Evolutionary conservation across 176 grass and related monocot genomes (phyloP).

Genomic region (Microstegium vimineum): DNA sequence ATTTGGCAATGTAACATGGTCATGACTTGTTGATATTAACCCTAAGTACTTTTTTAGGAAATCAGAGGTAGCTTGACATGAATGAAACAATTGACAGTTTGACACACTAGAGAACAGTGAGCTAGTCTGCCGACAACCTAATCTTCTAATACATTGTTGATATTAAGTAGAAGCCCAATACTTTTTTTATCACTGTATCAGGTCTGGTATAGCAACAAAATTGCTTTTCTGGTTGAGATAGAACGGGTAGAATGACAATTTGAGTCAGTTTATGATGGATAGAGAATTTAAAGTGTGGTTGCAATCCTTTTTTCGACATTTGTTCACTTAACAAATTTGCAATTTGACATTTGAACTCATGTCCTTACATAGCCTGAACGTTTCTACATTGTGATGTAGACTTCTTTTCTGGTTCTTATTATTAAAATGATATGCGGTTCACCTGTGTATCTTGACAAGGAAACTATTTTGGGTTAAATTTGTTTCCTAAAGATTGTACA

Average conservation of each 20-base stretch:
- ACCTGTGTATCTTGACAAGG: neutral
- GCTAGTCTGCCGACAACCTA: neutral
- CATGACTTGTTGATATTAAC: neutral
- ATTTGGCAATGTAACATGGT: neutral
- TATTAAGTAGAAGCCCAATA: neutral
- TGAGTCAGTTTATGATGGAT: constrained; percentile 4
- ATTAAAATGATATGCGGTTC: neutral
- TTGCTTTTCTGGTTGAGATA: neutral
- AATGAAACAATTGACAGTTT: constrained; percentile 5
- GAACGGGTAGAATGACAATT: neutral
- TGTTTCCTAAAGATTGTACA: neutral
- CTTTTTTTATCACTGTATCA: neutral
- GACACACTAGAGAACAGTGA: neutral
- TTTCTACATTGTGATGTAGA: neutral
- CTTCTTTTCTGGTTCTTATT: neutral
- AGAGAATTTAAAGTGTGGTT: neutral
- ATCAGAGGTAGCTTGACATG: neutral
- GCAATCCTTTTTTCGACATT: neutral
- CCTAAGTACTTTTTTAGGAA: neutral
- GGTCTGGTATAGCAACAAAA: neutral
- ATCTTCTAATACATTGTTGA: constrained; percentile 8
- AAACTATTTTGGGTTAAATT: neutral
- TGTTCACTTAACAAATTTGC: neutral
- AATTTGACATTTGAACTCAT: neutral
- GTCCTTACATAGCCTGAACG: neutral